Percentiles rank a stretch among this genome's conserved stretches.
phyloP scores from a whole-genome alignment of 2,329 filamentous ascomycete species.

The Gliomastix tumulicola region DNA sequence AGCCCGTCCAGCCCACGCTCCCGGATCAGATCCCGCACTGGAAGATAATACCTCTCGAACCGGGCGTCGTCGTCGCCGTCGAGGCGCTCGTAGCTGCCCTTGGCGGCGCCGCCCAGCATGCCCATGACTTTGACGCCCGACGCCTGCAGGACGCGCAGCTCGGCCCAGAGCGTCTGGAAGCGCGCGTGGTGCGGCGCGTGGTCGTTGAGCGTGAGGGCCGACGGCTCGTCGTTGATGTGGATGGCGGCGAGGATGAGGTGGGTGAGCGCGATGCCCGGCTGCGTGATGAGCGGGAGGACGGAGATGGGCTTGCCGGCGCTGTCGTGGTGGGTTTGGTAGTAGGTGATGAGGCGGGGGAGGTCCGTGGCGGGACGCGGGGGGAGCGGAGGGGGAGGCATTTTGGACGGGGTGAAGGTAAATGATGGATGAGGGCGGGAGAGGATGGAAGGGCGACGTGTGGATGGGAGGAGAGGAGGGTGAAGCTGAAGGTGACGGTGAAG shows the following conservation, averaged over 20 bases:
- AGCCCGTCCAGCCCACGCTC: slow-evolving; percentile 58
- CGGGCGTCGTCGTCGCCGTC: slow-evolving; percentile 42
- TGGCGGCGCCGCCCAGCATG: slow-evolving; percentile 82
- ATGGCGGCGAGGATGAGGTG: slow-evolving; percentile 85
- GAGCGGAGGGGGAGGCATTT: slow-evolving; percentile 26
- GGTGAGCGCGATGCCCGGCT: slow-evolving; percentile 48
- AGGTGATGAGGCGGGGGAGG: slow-evolving; percentile 42
- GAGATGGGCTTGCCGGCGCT: slow-evolving; percentile 36
- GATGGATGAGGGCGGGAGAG: too few relatives aligned
- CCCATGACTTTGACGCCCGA: slow-evolving; percentile 73
- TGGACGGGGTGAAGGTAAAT: too few relatives aligned
- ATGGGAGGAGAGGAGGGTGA: too few relatives aligned
- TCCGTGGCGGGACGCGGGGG: too few relatives aligned
- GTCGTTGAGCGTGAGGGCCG: slow-evolving; percentile 72
- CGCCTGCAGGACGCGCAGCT: slow-evolving; percentile 64
- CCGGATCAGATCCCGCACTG: slow-evolving; percentile 59
- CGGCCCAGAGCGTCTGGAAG: slow-evolving; percentile 71
- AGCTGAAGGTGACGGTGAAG: too few relatives aligned
- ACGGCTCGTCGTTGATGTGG: slow-evolving; percentile 66
- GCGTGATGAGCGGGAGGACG: slow-evolving; percentile 42
- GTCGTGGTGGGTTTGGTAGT: slow-evolving; percentile 50
- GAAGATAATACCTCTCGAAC: slow-evolving; percentile 70
- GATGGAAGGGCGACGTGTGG: too few relatives aligned
- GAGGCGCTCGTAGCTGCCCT: slow-evolving; percentile 58
- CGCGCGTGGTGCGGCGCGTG: slow-evolving; percentile 59